These are phyloP conservation scores for Epichloe elymi DNA, from an alignment of 2,329 filamentous ascomycete species.

Conservation along the genomic window DNA sequence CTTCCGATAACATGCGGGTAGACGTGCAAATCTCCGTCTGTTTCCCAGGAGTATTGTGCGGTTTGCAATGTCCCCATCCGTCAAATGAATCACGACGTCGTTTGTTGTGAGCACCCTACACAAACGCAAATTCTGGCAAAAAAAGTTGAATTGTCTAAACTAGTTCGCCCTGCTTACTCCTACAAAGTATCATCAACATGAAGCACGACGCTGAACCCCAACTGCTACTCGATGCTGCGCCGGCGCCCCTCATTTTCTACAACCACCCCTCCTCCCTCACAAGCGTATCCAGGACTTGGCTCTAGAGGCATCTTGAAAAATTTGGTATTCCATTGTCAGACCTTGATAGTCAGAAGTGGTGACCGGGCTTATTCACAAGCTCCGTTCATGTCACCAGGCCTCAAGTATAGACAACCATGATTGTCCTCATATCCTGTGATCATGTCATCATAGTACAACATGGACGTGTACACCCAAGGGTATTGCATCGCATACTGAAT, in stretches of 20 bases:
- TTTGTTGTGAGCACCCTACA: too few relatives aligned
- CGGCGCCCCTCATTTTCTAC: background rate
- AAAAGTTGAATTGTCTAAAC: background rate
- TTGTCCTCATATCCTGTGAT: background rate
- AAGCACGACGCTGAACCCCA: conserved; percentile 1
- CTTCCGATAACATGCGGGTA: too few relatives aligned
- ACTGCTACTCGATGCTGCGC: background rate
- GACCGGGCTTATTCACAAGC: background rate
- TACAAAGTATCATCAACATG: background rate
- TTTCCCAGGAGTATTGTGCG: background rate
- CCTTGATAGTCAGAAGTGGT: background rate
- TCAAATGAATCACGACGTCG: too few relatives aligned
- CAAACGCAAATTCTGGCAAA: background rate
- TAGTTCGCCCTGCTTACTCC: background rate
- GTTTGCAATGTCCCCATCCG: background rate
- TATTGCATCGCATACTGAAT: background rate
- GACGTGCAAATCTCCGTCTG: background rate
- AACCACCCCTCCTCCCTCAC: background rate
- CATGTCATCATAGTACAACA: conserved; percentile 7
- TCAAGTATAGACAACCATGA: background rate
- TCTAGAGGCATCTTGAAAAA: background rate
- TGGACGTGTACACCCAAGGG: background rate
- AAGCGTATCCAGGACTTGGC: background rate
- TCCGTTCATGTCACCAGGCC: background rate
- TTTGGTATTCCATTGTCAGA: background rate